Percentiles rank a stretch among this genome's conserved stretches.
These are phyloP conservation scores for Alternaria sp. DNA, from an alignment of 2,329 filamentous ascomycete genomes.

Conservation along the genomic window DNA sequence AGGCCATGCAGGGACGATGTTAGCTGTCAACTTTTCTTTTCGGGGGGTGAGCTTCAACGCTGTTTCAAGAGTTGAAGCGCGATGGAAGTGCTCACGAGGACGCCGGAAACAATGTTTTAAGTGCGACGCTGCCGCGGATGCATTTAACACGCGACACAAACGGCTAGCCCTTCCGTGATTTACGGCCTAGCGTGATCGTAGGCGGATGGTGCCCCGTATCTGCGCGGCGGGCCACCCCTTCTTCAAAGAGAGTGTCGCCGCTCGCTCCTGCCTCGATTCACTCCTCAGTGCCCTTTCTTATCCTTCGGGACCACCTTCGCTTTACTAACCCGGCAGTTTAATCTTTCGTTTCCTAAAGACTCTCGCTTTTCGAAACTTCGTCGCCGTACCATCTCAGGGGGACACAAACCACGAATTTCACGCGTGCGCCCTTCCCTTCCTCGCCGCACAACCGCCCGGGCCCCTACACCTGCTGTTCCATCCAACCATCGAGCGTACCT, in stretches of 20 bases:
- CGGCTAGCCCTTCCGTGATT: not conserved
- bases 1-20: slow-evolving; percentile 3
- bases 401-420: slow-evolving; percentile 6
- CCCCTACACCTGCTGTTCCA: not conserved
- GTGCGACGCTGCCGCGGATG: not conserved
- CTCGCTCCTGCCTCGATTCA: not conserved
- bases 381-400: slow-evolving; percentile 18
- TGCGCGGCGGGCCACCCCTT: slow-evolving; percentile 6
- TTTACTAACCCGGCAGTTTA: slow-evolving; percentile 5
- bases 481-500: slow-evolving; percentile 8
- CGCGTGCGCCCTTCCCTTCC: not conserved
- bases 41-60: not conserved
- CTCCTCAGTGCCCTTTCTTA: not conserved
- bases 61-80: not conserved
- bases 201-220: slow-evolving; percentile 2
- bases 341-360: slow-evolving; percentile 18
- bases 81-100: not conserved
- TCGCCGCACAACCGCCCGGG: slow-evolving; percentile 12
- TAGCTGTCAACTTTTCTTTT: not conserved
- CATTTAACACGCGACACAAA: not conserved
- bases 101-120: not conserved
- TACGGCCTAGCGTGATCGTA: not conserved
- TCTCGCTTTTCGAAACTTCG: slow-evolving; percentile 26
- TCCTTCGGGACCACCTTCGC: slow-evolving; percentile 13
- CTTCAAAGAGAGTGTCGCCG: slow-evolving; percentile 5